Conservation (phyloP, 495 filamentous ascomycete genomes). For the Lichenothelia convexa region DNA sequence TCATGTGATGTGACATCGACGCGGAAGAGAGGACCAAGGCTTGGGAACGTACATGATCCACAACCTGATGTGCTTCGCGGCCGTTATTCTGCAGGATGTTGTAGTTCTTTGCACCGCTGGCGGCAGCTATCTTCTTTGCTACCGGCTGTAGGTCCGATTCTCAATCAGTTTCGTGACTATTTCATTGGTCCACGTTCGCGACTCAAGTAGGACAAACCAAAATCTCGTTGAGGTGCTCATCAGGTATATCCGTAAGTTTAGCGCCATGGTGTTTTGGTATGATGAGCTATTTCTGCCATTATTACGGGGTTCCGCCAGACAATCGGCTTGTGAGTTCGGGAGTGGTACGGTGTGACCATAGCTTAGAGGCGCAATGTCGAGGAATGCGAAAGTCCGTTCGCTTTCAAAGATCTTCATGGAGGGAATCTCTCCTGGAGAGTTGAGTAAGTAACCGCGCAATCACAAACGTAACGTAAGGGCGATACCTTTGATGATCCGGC, state of each 20-base stretch:
- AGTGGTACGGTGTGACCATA: conserved; percentile 41
- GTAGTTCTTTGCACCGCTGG: conserved; percentile 58
- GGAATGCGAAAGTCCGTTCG: conserved; percentile 86
- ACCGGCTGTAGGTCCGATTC: conserved; percentile 52
- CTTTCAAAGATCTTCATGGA: conserved; percentile 88
- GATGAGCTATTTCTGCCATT: conserved; percentile 45
- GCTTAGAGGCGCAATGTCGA: conserved; percentile 83
- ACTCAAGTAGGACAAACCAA: no score
- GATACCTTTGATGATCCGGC: conserved; percentile 89
- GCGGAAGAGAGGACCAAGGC: no score
- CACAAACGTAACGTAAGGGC: not conserved
- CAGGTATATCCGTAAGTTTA: conserved; percentile 85
- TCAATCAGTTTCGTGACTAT: no score
- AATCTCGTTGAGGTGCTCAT: conserved; percentile 69
- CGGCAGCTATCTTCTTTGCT: conserved; percentile 68
- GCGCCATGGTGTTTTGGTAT: conserved; percentile 92
- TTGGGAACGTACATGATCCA: conserved; percentile 58
- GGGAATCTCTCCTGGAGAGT: conserved; percentile 70
- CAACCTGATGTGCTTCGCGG: conserved; percentile 75
- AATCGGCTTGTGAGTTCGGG: not conserved
- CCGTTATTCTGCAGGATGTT: conserved; percentile 98
- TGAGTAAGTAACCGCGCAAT: conserved; percentile 1
- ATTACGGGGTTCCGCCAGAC: not conserved
- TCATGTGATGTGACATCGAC: no score
- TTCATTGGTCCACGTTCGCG: no score